These are phyloP conservation scores for Cnidoscolus chayamansa DNA, from an alignment of 441 rosid species.

Conservation along the genomic window DNA sequence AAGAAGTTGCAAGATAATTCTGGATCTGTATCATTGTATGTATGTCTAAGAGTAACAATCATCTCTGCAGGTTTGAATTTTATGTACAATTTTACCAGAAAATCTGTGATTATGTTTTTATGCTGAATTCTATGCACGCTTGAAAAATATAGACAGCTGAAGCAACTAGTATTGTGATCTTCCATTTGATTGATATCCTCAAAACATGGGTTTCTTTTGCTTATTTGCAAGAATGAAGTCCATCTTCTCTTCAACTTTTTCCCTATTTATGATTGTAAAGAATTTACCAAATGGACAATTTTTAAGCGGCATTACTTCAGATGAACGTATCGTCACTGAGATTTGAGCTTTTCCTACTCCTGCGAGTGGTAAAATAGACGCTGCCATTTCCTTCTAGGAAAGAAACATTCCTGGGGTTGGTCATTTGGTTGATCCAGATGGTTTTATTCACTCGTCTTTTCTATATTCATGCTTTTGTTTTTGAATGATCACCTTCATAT, in stretches of 20 bases:
- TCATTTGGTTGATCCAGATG: neutral
- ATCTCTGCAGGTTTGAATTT: slow-evolving; percentile 14
- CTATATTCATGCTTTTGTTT: too few species aligned
- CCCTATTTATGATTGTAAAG: too few species aligned
- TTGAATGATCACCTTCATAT: too few species aligned
- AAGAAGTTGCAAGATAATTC: neutral
- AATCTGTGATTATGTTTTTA: neutral
- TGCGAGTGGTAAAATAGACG: neutral
- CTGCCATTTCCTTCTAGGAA: neutral
- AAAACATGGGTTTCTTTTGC: neutral
- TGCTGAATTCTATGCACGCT: neutral
- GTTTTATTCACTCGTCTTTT: too few species aligned
- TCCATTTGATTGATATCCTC: neutral
- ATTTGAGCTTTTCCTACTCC: neutral
- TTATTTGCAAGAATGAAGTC: neutral
- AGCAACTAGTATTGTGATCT: neutral
- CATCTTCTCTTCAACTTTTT: neutral
- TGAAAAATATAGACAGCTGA: neutral
- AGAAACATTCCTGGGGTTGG: neutral
- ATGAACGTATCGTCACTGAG: neutral
- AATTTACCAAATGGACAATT: too few species aligned
- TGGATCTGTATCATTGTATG: slow-evolving; percentile 8
- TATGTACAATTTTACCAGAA: neutral
- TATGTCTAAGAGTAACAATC: neutral
- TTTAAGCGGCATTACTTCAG: neutral